Evolutionary conservation across 1,139 yeast species (phyloP).

Genomic region (Blastobotrys indianensis): DNA sequence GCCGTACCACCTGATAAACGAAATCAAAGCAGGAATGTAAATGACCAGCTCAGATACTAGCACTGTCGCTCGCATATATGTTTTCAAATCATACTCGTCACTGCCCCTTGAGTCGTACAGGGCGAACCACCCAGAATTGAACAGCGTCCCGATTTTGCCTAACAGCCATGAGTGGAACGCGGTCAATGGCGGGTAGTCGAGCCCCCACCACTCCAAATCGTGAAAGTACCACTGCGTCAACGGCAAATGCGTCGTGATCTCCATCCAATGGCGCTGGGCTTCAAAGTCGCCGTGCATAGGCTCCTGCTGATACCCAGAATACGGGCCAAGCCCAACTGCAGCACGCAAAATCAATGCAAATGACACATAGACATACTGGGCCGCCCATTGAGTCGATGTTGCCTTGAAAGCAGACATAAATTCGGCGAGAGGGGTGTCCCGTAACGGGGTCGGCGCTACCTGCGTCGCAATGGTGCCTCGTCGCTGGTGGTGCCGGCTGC

Average conservation of each 20-base stretch:
- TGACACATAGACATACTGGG: constrained; percentile 68
- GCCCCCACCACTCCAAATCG: constrained; percentile 90
- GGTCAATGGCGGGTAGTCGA: constrained; percentile 95
- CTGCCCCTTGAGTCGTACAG: constrained; percentile 67
- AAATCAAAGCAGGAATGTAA: constrained; percentile 75
- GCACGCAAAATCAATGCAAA: constrained; percentile 72
- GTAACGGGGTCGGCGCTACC: constrained; percentile 19
- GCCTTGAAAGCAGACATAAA: constrained; percentile 56
- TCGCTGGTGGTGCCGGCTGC: too few species aligned
- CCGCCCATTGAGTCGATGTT: constrained; percentile 87
- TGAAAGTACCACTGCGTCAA: constrained; percentile 78
- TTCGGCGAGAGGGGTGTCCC: constrained; percentile 48
- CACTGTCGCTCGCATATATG: constrained; percentile 79
- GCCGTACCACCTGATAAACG: constrained; percentile 59
- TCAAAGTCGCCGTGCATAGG: constrained; percentile 96
- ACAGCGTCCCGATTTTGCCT: constrained; percentile 63
- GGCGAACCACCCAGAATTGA: constrained; percentile 70
- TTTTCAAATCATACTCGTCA: constrained; percentile 61
- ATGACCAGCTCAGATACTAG: constrained; percentile 66
- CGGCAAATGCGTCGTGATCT: constrained; percentile 74
- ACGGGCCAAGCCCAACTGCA: constrained; percentile 86
- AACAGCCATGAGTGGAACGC: constrained; percentile 84
- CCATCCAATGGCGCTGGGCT: constrained; percentile 98
- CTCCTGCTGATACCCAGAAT: constrained; percentile 54
- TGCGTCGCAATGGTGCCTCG: too few species aligned